A percentile compares a stretch with the other conserved stretches of the same genome.
These are phyloP conservation scores for Acer campestre DNA, from an alignment of 345 rosid species.

Conservation along the genomic window DNA sequence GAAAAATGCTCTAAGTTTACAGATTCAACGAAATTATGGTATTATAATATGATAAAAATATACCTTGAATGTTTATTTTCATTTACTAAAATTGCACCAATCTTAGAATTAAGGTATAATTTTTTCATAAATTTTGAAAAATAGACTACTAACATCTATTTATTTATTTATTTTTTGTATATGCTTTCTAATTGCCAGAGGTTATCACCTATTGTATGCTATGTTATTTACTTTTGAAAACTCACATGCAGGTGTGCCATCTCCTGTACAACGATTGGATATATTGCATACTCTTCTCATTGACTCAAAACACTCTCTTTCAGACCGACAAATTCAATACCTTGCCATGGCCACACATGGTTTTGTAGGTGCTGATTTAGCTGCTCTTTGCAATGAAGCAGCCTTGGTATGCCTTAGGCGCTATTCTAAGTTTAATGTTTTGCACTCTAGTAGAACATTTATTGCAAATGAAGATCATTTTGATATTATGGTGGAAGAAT, in stretches of 20 bases:
- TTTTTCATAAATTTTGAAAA: no score
- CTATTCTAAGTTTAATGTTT: slow-evolving; percentile 34
- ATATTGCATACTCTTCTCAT: slow-evolving; percentile 61
- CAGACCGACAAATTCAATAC: slow-evolving; percentile 63
- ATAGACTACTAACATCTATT: no score
- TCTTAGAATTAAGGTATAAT: not conserved
- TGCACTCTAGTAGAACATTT: slow-evolving; percentile 28
- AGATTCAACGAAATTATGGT: not conserved
- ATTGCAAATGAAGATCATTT: slow-evolving; percentile 22
- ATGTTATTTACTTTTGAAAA: slow-evolving; percentile 8
- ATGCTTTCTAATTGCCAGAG: not conserved
- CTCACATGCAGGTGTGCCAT: slow-evolving; percentile 74
- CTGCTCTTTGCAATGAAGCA: slow-evolving; percentile 82
- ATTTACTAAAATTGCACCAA: not conserved
- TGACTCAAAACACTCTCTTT: slow-evolving; percentile 65
- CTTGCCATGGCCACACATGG: slow-evolving; percentile 83
- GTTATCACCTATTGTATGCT: slow-evolving; percentile 1
- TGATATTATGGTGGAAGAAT: slow-evolving; percentile 30
- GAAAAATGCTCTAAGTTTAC: not conserved
- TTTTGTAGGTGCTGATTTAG: slow-evolving; percentile 96
- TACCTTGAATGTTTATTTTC: not conserved
- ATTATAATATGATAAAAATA: not conserved
- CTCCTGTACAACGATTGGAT: slow-evolving; percentile 77
- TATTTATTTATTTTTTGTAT: no score
- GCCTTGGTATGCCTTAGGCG: slow-evolving; percentile 78